Percentiles rank a stretch among this genome's conserved stretches.
Evolutionary conservation across 371 early-diverging fungal genomes (phyloP).

Genomic region (Batkoa obscura): DNA sequence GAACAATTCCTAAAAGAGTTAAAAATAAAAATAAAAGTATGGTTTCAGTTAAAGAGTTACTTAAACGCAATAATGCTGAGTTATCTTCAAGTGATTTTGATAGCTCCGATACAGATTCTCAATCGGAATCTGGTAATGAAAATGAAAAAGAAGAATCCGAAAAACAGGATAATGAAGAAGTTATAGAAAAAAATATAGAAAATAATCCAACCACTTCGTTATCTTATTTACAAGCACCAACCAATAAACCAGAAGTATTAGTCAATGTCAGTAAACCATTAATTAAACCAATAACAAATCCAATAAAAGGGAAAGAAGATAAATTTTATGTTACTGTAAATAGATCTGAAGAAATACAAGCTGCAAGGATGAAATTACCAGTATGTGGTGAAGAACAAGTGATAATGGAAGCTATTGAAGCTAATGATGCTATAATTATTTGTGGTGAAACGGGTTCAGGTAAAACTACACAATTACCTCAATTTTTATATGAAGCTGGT

Average conservation of each 20-base stretch:
- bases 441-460: slow-evolving; percentile 99
- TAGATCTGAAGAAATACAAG: slow-evolving; percentile 51
- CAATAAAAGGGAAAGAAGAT: not conserved
- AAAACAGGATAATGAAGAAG: slow-evolving; percentile 9
- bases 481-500: slow-evolving; percentile 95
- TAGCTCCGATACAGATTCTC: slow-evolving; percentile 30
- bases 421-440: slow-evolving; percentile 67
- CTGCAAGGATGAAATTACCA: slow-evolving; percentile 59
- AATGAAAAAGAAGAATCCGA: slow-evolving; percentile 14
- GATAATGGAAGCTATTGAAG: slow-evolving; percentile 9
- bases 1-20: not conserved
- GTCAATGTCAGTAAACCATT: slow-evolving; percentile 11
- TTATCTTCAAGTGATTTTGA: slow-evolving; percentile 38
- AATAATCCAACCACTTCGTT: slow-evolving; percentile 15
- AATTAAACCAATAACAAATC: slow-evolving; percentile 7
- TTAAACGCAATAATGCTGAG: slow-evolving; percentile 9
- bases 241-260: slow-evolving; percentile 12
- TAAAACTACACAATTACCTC: slow-evolving; percentile 97
- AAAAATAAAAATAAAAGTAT: slow-evolving; percentile 1
- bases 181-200: slow-evolving; percentile 16
- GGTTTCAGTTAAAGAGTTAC: slow-evolving; percentile 7
- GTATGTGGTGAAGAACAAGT: slow-evolving; percentile 80
- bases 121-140: slow-evolving; percentile 16
- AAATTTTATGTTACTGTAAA: slow-evolving; percentile 57
- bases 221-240: slow-evolving; percentile 15